Conservation (phyloP, 2,329 filamentous ascomycete genomes). For the Verticillium longisporum region DNA sequence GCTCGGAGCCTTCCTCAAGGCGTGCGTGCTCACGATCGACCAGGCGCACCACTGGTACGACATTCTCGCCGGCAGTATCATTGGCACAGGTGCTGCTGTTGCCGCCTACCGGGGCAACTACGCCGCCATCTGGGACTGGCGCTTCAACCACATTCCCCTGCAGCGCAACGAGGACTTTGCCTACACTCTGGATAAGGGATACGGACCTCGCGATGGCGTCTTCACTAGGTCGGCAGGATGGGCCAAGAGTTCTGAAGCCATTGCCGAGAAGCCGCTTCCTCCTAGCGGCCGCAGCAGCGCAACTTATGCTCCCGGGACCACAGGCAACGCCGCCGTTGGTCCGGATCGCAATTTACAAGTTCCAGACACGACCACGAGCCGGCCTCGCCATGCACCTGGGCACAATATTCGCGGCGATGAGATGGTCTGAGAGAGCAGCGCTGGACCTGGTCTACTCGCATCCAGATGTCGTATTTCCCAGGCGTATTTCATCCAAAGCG, state of each 20-base stretch:
- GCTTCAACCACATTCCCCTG: slow-evolving; percentile 62
- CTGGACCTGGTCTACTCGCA: no score
- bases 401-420: background rate
- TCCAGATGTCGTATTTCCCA: no score
- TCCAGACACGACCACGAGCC: background rate
- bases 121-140: slow-evolving; percentile 62
- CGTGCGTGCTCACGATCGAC: slow-evolving; percentile 56
- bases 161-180: slow-evolving; percentile 26
- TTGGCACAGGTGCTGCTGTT: slow-evolving; percentile 58
- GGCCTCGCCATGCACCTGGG: background rate
- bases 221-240: slow-evolving; percentile 6
- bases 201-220: background rate
- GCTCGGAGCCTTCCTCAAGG: slow-evolving; percentile 52
- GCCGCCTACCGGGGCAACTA: slow-evolving; percentile 60
- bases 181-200: slow-evolving; percentile 8
- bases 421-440: background rate
- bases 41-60: slow-evolving; percentile 67
- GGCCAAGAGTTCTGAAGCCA: background rate
- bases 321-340: background rate
- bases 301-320: background rate
- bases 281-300: slow-evolving; percentile 2
- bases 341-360: background rate
- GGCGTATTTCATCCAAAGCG: no score
- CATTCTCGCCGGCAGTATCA: slow-evolving; percentile 54
- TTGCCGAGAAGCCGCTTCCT: background rate